Evolutionary conservation across 2,329 filamentous ascomycete species (phyloP), one percentile per base, ranked within the genome.

Genomic region (Rutstroemia sp.): DNA sequence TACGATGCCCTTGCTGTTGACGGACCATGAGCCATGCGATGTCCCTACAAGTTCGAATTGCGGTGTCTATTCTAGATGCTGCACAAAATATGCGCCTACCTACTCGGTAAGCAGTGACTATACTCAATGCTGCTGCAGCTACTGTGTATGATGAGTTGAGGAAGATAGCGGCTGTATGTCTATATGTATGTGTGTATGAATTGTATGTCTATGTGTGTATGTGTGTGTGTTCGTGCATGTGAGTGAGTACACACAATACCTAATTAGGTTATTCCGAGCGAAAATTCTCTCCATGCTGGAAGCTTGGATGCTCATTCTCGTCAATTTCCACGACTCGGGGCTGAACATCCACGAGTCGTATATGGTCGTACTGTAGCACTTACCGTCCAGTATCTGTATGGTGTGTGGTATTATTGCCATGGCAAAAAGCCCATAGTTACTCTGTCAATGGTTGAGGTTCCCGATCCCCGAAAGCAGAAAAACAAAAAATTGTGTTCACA

Each of bases 341-440:
- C 52, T 54, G 52, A 54, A 54, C 17, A 14, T 54, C 34, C 52
- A 54, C 52, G 44, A 54, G 14, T 37, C 45, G 44, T 23, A 44
- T 23, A 44, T 44, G 41, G 41, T 44, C 10, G 41, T 14, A 44
- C 21, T 44, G 41, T 44, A 34, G 30, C 30, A 34, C 30, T 34
- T 34, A 12, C 30, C 30, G 30, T 34, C 9, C 30, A 10, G 30
- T 34, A 34, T 10, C 30, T 34, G 30, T 10, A 34, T 12, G 30
- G 41, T 44, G 21, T 19, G 41, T 44, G 41, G 41, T 44, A 44
- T 23, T 44, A 44, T 44, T 19, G 39, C 39, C 6, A 19, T 42
- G 21, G 17, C 17, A 21, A 44, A 44, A 44, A 44, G 21, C 17
- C 41, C 41, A 44, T 44, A 23, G 41, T 23, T 44, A 44, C 41